Evolutionary conservation across 306 rosid genomes (phyloP), one percentile per base, ranked within the genome.

Genomic region (Cicer bijugum): DNA sequence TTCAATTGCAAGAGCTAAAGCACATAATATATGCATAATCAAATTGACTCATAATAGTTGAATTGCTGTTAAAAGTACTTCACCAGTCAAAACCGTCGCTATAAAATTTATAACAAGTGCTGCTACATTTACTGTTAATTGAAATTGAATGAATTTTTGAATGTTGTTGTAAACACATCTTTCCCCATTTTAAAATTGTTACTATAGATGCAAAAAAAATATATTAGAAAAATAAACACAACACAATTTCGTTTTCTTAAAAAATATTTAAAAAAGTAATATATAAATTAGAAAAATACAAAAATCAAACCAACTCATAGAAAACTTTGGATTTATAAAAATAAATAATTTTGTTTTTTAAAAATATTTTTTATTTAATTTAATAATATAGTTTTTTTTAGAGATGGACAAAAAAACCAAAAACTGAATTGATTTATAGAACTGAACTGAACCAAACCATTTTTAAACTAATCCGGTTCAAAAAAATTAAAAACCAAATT

Each of bases 81-180:
- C 69, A 16, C 82, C 78, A 1, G 82, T 78, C 45, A 78, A 78
- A 1, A 72, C 78, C 6, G 78, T 78, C 9, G 82, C 82, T 3
- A 78, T 74, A 45, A 78, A 72, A 60, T 78, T 78, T 11, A 78
- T 78, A 12, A 67, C 74, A 43, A 78, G 82, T 44, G 78, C 78
- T 1, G 78, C 82, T 6, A 64, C 82, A 78, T 71, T 72, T 44
- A 71, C 78, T 44, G 82, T 78, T 33, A 78, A 55, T 33, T 78
- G 82, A 55, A 78, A 78, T 7, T 78, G 82, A 12, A 78, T 78
- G 17, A 78, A 78, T 61, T 78, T 78, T 35, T 78, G 82, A 6
- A 78, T 78, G 67, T 78, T 78, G 60, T 53, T 78, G 12, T 78
- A 78, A 8, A 78, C 82, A 78, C 78, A 78, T 35, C 82, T 78